phyloP scores from a whole-genome alignment of 179 eudicot genomes.

The Patellifolia procumbens region DNA sequence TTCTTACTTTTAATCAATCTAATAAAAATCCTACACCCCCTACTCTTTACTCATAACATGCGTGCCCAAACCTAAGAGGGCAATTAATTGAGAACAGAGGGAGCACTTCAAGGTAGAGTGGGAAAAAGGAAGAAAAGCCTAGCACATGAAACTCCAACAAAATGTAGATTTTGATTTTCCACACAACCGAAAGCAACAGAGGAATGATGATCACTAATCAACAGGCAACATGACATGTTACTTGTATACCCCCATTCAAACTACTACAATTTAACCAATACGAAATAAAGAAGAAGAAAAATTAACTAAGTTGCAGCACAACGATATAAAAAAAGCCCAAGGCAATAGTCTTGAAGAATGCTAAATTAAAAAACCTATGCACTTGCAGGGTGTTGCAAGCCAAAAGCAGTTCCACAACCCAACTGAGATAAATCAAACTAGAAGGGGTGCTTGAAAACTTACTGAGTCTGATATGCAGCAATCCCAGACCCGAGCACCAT shows the following conservation, averaged over 20 bases:
- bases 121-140: neutral
- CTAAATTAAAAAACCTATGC: neutral
- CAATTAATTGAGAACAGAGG: too few species aligned
- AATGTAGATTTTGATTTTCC: too few species aligned
- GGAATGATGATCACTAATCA: neutral
- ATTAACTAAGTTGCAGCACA: neutral
- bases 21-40: too few species aligned
- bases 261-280: neutral
- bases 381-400: neutral
- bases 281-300: neutral
- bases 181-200: neutral
- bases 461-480: constrained; percentile 83
- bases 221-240: neutral
- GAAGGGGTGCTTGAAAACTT: constrained; percentile 33
- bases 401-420: neutral
- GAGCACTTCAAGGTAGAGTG: neutral
- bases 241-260: neutral
- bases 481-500: constrained; percentile 95
- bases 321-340: neutral
- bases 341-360: neutral
- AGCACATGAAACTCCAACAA: neutral
- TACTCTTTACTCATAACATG: too few species aligned
- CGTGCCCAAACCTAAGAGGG: too few species aligned
- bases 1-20: too few species aligned
- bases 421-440: neutral